Conservation (phyloP, 768 basidiomycete species). For the Kwoniella europaea region DNA sequence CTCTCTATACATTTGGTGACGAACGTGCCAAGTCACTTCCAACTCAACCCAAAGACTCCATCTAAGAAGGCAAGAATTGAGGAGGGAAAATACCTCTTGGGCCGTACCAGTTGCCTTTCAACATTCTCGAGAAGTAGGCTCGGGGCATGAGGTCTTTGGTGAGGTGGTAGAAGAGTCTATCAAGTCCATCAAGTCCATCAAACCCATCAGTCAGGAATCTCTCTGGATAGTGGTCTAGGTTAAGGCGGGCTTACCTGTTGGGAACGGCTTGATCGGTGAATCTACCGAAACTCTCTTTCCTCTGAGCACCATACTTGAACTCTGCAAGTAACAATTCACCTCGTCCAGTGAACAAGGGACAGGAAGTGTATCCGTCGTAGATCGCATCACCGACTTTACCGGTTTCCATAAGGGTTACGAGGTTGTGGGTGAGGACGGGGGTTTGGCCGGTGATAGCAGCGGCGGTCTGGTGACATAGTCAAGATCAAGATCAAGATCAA, state of each 20-base stretch:
- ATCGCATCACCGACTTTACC: slow-evolving; percentile 71
- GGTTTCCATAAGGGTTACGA: slow-evolving; percentile 74
- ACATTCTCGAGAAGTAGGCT: slow-evolving; percentile 51
- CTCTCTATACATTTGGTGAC: not conserved
- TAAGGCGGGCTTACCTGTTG: slow-evolving; percentile 65
- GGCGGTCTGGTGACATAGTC: slow-evolving; percentile 64
- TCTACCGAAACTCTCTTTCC: slow-evolving; percentile 80
- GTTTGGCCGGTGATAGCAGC: slow-evolving; percentile 91
- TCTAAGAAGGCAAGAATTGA: slow-evolving; percentile 39
- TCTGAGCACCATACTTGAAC: slow-evolving; percentile 88
- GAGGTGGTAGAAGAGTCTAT: slow-evolving; percentile 79
- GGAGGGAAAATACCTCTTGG: slow-evolving; percentile 53
- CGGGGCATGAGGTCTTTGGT: slow-evolving; percentile 67
- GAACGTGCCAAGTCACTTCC: not conserved
- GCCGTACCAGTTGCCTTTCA: slow-evolving; percentile 57
- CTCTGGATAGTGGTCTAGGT: too few relatives aligned
- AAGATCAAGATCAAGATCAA: not conserved
- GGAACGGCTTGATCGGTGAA: slow-evolving; percentile 75
- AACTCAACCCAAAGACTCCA: not conserved
- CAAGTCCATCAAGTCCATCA: not conserved
- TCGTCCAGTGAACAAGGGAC: slow-evolving; percentile 73
- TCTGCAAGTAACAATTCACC: slow-evolving; percentile 79
- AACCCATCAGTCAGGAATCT: too few relatives aligned
- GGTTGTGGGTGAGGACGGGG: slow-evolving; percentile 87
- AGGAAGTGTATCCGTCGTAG: slow-evolving; percentile 72